phyloP scores from a whole-genome alignment of 257 asterid species.

The Phtheirospermum japonicum region DNA sequence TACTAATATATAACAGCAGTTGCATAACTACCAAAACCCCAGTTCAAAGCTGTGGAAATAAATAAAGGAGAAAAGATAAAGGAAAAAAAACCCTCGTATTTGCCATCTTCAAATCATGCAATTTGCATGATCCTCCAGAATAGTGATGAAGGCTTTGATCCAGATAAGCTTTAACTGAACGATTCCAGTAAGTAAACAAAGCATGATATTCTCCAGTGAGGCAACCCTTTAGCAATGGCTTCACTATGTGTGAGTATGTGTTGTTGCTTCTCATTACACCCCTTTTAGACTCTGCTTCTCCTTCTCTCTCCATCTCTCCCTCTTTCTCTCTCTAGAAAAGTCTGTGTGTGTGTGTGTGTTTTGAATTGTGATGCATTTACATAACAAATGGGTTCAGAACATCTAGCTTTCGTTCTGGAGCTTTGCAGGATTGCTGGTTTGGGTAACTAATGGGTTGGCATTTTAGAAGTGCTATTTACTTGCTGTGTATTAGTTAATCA shows the following conservation, averaged over 20 bases:
- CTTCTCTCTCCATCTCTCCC: slow-evolving; percentile 2
- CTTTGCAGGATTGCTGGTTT: too few relatives aligned
- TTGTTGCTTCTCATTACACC: too few relatives aligned
- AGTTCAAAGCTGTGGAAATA: too few relatives aligned
- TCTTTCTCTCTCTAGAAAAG: too few relatives aligned
- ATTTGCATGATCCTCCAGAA: neutral
- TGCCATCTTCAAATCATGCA: neutral
- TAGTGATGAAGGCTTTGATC: neutral
- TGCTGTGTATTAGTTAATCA: too few relatives aligned
- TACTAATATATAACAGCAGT: too few relatives aligned
- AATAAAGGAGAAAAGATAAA: too few relatives aligned
- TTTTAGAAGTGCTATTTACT: too few relatives aligned
- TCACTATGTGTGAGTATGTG: neutral
- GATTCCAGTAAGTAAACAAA: neutral
- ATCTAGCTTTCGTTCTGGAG: too few relatives aligned
- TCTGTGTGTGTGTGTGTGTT: neutral
- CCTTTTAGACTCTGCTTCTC: neutral
- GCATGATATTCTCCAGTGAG: neutral
- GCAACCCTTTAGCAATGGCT: neutral
- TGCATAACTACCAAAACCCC: too few relatives aligned
- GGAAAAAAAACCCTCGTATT: too few relatives aligned
- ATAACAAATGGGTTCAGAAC: neutral
- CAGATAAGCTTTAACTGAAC: neutral
- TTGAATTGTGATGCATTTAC: neutral
- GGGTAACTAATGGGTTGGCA: too few relatives aligned